These are phyloP conservation scores for Neurospora sublineolata DNA, from an alignment of 495 filamentous ascomycete species.

Conservation along the genomic window DNA sequence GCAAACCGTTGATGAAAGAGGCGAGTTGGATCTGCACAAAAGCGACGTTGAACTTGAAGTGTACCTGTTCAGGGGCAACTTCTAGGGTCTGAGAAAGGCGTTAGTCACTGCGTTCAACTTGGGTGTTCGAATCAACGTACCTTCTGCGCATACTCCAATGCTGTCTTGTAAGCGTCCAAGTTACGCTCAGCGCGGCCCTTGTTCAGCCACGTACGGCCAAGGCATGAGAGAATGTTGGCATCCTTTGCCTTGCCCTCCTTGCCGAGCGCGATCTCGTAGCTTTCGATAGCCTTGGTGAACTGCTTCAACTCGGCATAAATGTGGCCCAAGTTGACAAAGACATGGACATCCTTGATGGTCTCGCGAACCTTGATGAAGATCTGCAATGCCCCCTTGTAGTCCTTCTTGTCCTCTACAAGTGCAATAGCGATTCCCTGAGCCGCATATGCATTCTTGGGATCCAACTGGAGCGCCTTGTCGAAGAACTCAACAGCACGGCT, in stretches of 20 bases:
- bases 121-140: conserved; percentile 23
- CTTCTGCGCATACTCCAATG: conserved; percentile 76
- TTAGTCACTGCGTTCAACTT: conserved; percentile 12
- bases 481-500: conserved; percentile 93
- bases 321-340: conserved; percentile 87
- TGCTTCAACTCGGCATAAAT: conserved; percentile 82
- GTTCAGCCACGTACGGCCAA: conserved; percentile 87
- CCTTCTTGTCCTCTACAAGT: conserved; percentile 83
- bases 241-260: conserved; percentile 70
- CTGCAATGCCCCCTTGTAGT: conserved; percentile 65
- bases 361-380: conserved; percentile 83
- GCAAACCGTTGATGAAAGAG: conserved; percentile 60
- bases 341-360: conserved; percentile 72
- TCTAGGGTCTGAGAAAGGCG: conserved; percentile 48
- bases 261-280: conserved; percentile 79
- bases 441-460: conserved; percentile 87
- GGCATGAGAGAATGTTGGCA: conserved; percentile 72
- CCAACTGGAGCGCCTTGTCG: conserved; percentile 88
- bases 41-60: conserved; percentile 94
- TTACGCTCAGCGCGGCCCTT: conserved; percentile 73
- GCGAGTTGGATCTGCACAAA: conserved; percentile 94
- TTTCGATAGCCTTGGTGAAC: conserved; percentile 80
- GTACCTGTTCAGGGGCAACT: conserved; percentile 67
- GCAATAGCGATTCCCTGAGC: conserved; percentile 94
- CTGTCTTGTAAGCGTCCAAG: conserved; percentile 68